Evolutionary conservation across 2,329 filamentous ascomycete genomes (phyloP), one percentile per base, ranked within the genome.

Genomic region (Lasiodiplodia theobromae): DNA sequence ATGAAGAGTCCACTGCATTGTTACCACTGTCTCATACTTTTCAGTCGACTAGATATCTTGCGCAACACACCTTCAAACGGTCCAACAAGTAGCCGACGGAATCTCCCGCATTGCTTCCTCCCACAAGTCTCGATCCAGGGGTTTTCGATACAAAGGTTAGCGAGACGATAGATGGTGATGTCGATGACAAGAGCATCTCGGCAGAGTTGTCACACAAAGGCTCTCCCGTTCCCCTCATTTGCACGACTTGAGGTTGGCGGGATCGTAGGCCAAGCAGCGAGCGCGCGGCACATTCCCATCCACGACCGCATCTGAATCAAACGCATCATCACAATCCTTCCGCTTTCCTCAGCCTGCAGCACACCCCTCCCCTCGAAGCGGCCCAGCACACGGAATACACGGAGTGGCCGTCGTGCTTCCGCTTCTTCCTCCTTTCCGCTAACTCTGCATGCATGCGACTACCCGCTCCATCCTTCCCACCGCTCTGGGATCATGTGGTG

Each of bases 1-100:
- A 56, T 56, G 31, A 18, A 56, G n/a, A 37, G 53, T n/a, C 52
- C n/a, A 37, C 31, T 56, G 53, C 53, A 56, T n/a, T 47, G 14
- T 47, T 47, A n/a, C 8, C 44, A 47, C 44, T 12, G n/a, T 47
- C 44, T 47, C 44, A 47, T 11, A 3, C 21, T n/a, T 47, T 6
- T 47, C 3, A n/a, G 21, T 8, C 8, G n/a, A 47, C 18, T 21
- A 4, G 14, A 16, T 8, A 47, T 47, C n/a, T 23, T 25, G 31
- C 51, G 14, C 51, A 53, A 53, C 12, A 47, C 44, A n/a, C 8
- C 40, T 21, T 47, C 5, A 47, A n/a, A 14, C 37, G 10, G 11
- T 38, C 3, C 37, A 47, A 8, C 44, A 47, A 21, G 44, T 4
- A 21, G n/a, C 5, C 18, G n/a, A 47, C 44, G 44, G 44, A 2